phyloP scores from a whole-genome alignment of 257 asterid genomes.

The Hygrophila difformis region DNA sequence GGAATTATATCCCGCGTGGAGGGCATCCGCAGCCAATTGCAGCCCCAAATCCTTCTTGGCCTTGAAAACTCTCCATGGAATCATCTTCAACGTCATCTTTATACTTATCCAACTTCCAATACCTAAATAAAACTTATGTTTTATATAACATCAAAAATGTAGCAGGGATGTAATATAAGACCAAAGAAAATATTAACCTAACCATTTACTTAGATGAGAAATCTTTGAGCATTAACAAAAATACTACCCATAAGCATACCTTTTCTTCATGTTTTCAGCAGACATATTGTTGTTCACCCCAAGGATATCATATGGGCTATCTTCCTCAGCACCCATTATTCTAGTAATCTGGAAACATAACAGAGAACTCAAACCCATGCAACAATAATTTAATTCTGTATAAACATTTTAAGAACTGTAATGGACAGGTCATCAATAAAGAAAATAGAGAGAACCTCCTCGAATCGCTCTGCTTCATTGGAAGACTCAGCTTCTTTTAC shows the following conservation, averaged over 20 bases:
- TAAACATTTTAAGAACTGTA: neutral
- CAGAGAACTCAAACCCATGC: constrained; percentile 10
- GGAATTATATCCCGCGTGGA: constrained; percentile 91
- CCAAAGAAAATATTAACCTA: constrained; percentile 6
- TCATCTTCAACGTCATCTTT: constrained; percentile 76
- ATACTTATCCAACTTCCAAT: constrained; percentile 83
- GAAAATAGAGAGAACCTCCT: constrained; percentile 54
- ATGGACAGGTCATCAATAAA: constrained; percentile 4
- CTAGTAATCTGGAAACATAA: constrained; percentile 57
- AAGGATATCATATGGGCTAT: constrained; percentile 69
- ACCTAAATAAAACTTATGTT: constrained; percentile 35
- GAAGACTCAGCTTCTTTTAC: constrained; percentile 81
- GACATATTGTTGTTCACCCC: constrained; percentile 81
- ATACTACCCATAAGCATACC: constrained; percentile 30
- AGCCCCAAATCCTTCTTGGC: constrained; percentile 92
- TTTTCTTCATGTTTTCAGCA: constrained; percentile 74
- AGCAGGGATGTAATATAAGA: constrained; percentile 3
- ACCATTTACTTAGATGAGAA: neutral
- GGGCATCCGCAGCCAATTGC: constrained; percentile 90
- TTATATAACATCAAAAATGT: constrained; percentile 4
- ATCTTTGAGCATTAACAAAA: neutral
- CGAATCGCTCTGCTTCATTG: constrained; percentile 98
- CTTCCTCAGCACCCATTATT: constrained; percentile 67
- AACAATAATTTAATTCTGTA: neutral
- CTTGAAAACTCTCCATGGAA: constrained; percentile 74